Evolutionary conservation across 2,329 filamentous ascomycete species (phyloP), one percentile per base, ranked within the genome.

Genomic region (Trichoderma sp.): DNA sequence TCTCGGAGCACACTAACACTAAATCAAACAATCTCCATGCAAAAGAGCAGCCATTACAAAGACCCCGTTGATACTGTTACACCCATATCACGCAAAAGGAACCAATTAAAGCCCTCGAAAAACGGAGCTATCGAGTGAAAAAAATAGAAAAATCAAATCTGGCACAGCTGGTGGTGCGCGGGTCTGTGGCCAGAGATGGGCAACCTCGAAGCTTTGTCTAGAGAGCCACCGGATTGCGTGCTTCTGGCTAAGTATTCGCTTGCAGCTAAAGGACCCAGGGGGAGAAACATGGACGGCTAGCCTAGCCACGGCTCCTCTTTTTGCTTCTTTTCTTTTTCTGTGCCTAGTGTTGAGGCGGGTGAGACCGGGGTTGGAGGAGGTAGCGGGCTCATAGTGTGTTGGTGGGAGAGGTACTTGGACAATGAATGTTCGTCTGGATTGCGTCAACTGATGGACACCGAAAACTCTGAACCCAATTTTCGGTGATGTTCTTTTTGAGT

Each of bases 201-300:
- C 71, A 73, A 73, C 50, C 50, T 53, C 71, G 60, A 65, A 14
- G 41, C 69, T 73, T 78, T 75, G 78, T 78, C 78, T 75, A 80
- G 77, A 78, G 77, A 78, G 78, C 78, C 79, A 79, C 78, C 59
- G 72, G 75, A 80, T 80, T 78, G 79, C 79, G 79, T 80, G 79
- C 79, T 80, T 71, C 86, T 67, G 87, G 76, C 81, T 90, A 76
- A 71, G 74, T 74, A 74, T 75, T 68, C 53, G 63, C 56, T 68
- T 71, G 60, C 60, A 71, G 74, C 66, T 71, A 75, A 65, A 71
- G 33, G 66, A 29, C 14, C 69, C 60, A 64, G 69, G 69, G 73
- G 56, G 50, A n/a, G 31, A 27, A 41, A 65, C n/a, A 8, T 18
- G 38, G 56, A 45, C 63, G 71, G 71, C 18, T 74, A 74, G 71